Percentiles rank a stretch among this genome's conserved stretches.
phyloP scores from a whole-genome alignment of 2,329 filamentous ascomycete genomes.

The Ophiognomonia clavigignenti-juglandacearum region DNA sequence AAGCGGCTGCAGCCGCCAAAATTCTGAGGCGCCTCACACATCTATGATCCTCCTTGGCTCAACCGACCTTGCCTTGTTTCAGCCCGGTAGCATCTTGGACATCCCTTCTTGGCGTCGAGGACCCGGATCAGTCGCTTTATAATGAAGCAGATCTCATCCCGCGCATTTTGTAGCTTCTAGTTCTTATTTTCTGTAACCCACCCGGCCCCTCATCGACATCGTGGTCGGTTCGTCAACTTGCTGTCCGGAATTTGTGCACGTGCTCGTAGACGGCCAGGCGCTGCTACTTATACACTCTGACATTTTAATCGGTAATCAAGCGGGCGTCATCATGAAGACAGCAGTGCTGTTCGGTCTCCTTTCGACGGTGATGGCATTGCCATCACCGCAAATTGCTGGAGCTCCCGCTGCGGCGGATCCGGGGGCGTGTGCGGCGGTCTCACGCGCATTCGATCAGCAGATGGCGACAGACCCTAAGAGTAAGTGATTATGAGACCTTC shows the following conservation, averaged over 20 bases:
- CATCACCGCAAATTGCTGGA: constrained; percentile 2
- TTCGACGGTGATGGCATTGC: constrained; percentile 2
- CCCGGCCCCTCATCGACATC: constrained; percentile 5
- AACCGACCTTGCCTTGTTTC: constrained; percentile 6
- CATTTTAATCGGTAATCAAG: neutral
- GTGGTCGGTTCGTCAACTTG: constrained; percentile 1
- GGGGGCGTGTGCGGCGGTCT: constrained; percentile 8
- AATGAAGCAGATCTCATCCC: neutral
- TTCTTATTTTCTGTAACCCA: neutral
- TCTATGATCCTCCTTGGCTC: no score
- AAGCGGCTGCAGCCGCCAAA: no score
- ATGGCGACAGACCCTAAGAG: constrained; percentile 3
- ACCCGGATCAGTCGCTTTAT: neutral
- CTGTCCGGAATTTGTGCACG: neutral
- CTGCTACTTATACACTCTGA: constrained; percentile 5
- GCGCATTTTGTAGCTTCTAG: neutral
- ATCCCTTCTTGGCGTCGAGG: constrained; percentile 10
- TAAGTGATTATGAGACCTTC: neutral
- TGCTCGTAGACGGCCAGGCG: constrained; percentile 11
- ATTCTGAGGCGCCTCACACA: no score
- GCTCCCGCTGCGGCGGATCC: constrained; percentile 1
- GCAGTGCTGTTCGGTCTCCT: constrained; percentile 8
- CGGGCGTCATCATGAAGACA: constrained; percentile 1
- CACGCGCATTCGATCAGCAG: constrained; percentile 6
- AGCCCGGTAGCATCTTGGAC: constrained; percentile 11